Conservation (phyloP, 2,329 filamentous ascomycete genomes). For the Cercospora beticola region DNA sequence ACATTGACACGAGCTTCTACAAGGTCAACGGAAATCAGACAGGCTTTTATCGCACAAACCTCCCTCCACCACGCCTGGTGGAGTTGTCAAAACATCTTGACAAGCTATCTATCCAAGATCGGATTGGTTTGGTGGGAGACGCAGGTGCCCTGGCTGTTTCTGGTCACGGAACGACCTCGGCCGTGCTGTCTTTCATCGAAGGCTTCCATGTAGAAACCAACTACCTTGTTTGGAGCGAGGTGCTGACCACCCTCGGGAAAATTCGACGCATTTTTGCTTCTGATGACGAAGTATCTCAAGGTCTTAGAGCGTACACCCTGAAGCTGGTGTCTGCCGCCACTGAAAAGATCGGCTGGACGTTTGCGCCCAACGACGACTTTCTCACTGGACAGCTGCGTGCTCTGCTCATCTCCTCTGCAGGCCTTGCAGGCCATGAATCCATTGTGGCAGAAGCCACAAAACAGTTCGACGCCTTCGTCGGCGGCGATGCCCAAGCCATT, state of each 20-base stretch:
- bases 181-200: conserved; percentile 78
- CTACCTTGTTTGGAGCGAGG: conserved; percentile 85
- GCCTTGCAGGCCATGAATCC: conserved; percentile 70
- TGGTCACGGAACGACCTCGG: conserved; percentile 77
- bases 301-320: conserved; percentile 74
- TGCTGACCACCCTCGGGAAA: conserved; percentile 71
- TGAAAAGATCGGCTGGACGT: conserved; percentile 82
- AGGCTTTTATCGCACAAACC: conserved; percentile 91
- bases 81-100: conserved; percentile 77
- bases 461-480: conserved; percentile 77
- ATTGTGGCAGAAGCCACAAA: conserved; percentile 71
- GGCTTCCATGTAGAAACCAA: conserved; percentile 80
- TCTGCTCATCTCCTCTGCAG: conserved; percentile 73
- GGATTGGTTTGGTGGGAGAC: conserved; percentile 88
- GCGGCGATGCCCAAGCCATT: conserved; percentile 67
- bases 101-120: conserved; percentile 78
- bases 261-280: conserved; percentile 84
- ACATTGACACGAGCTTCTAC: conserved; percentile 79
- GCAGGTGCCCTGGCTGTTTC: conserved; percentile 85
- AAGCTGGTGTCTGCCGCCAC: conserved; percentile 74
- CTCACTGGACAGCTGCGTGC: conserved; percentile 80
- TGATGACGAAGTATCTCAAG: conserved; percentile 68
- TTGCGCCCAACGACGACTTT: conserved; percentile 74
- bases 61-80: conserved; percentile 77
- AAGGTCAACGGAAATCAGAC: conserved; percentile 89